Evolutionary conservation across 2,329 filamentous ascomycete species (phyloP).

Genomic region (Aspergillus piperis): DNA sequence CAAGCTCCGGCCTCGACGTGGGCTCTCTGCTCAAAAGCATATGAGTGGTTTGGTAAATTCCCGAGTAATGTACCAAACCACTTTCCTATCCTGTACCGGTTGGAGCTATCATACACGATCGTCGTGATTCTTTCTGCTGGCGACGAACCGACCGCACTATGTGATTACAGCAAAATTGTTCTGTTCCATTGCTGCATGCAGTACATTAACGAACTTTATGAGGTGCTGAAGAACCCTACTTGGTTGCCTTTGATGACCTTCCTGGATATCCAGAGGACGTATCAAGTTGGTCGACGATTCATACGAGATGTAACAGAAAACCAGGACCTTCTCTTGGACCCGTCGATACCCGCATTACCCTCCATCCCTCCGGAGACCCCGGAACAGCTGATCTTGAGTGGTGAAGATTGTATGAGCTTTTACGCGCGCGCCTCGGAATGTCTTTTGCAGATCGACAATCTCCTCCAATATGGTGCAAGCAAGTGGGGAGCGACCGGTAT

Average conservation of each 20-base stretch:
- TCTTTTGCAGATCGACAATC: slow-evolving; percentile 32
- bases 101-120: slow-evolving; percentile 88
- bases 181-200: slow-evolving; percentile 84
- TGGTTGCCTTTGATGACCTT: slow-evolving; percentile 76
- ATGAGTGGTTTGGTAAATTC: slow-evolving; percentile 76
- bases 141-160: slow-evolving; percentile 67
- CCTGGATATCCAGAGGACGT: slow-evolving; percentile 81
- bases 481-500: slow-evolving; percentile 38
- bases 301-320: slow-evolving; percentile 58
- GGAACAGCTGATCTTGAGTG: slow-evolving; percentile 32
- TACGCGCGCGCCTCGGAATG: slow-evolving; percentile 36
- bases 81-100: slow-evolving; percentile 76
- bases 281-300: slow-evolving; percentile 65
- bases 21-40: slow-evolving; percentile 59
- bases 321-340: slow-evolving; percentile 47
- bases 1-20: slow-evolving; percentile 59
- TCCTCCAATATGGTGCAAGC: slow-evolving; percentile 35
- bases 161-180: slow-evolving; percentile 73
- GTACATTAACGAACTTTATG: slow-evolving; percentile 75
- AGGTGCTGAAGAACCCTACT: slow-evolving; percentile 61
- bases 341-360: slow-evolving; percentile 31
- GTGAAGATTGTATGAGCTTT: slow-evolving; percentile 37
- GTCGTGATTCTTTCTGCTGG: slow-evolving; percentile 86
- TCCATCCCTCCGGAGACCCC: slow-evolving; percentile 34
- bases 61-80: slow-evolving; percentile 64